Evolutionary conservation across 805 yeast species (phyloP).

Genomic region (Wickerhamomyces silvicola): DNA sequence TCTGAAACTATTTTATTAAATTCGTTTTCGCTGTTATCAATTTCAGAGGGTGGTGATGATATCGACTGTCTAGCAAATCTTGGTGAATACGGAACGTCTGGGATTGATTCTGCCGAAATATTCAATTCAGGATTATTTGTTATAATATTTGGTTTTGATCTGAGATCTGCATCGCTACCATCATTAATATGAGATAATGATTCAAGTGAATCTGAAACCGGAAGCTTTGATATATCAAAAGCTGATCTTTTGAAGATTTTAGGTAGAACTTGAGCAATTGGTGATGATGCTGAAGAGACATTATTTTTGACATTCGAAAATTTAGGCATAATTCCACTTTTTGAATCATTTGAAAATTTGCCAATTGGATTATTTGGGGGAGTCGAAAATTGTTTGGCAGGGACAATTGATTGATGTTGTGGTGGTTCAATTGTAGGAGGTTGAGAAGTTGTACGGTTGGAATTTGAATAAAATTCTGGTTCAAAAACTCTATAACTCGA

Average conservation of each 20-base stretch:
- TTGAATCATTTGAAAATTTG: too few relatives aligned
- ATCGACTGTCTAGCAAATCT: constrained; percentile 2
- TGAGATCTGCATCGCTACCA: constrained; percentile 11
- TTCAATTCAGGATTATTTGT: constrained; percentile 10
- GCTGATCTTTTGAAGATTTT: constrained; percentile 16
- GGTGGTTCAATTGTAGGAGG: constrained; percentile 2
- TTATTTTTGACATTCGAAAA: constrained; percentile 1
- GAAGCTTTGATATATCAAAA: constrained; percentile 7
- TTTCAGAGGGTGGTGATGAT: too few relatives aligned
- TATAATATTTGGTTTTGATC: background rate
- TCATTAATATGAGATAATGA: constrained; percentile 23
- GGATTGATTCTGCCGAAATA: constrained; percentile 8
- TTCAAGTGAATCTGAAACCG: constrained; percentile 15
- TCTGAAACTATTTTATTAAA: constrained; percentile 9
- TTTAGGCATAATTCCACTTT: constrained; percentile 1
- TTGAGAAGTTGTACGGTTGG: constrained; percentile 7
- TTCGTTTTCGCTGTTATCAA: background rate
- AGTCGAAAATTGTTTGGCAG: background rate
- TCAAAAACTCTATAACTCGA: too few relatives aligned
- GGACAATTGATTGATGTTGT: background rate
- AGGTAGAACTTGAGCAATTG: constrained; percentile 17
- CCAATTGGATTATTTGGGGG: too few relatives aligned
- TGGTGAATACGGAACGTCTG: constrained; percentile 20
- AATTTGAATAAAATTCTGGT: too few relatives aligned
- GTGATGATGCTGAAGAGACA: constrained; percentile 11